A percentile compares a stretch with the other conserved stretches of the same genome.
These are phyloP conservation scores for Ambrosiella xylebori DNA, from an alignment of 2,329 filamentous ascomycete species.

Conservation along the genomic window DNA sequence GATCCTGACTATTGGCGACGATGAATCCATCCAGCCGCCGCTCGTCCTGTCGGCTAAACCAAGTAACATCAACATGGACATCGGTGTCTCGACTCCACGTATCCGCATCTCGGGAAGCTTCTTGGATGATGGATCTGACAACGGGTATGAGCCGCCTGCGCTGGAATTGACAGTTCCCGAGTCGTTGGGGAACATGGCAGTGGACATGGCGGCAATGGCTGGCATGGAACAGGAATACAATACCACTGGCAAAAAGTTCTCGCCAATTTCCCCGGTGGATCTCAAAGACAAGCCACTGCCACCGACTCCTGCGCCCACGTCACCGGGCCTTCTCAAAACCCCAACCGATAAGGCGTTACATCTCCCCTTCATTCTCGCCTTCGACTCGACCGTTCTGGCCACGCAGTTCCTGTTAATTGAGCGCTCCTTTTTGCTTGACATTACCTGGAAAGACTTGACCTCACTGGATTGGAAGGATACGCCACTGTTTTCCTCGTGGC, in stretches of 20 bases:
- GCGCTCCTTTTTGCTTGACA: constrained; percentile 70
- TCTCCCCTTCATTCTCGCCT: constrained; percentile 64
- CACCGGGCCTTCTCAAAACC: constrained; percentile 18
- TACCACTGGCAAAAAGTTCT: constrained; percentile 21
- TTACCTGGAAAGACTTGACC: constrained; percentile 76
- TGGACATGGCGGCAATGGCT: no score
- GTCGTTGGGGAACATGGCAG: no score
- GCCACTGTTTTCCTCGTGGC: constrained; percentile 56
- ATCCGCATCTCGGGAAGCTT: constrained; percentile 24
- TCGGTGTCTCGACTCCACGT: constrained; percentile 14
- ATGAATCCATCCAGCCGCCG: constrained; percentile 19
- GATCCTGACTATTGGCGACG: constrained; percentile 19
- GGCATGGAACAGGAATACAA: constrained; percentile 28
- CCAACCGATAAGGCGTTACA: constrained; percentile 32
- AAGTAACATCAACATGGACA: constrained; percentile 34
- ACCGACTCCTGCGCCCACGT: constrained; percentile 31
- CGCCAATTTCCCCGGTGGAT: constrained; percentile 22
- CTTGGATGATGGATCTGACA: constrained; percentile 32
- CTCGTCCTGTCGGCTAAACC: constrained; percentile 35
- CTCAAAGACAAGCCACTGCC: constrained; percentile 29
- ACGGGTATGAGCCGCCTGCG: constrained; percentile 18
- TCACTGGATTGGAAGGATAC: constrained; percentile 67
- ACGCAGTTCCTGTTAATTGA: constrained; percentile 76
- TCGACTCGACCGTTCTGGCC: constrained; percentile 61
- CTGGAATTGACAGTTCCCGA: no score